Evolutionary conservation across 495 filamentous ascomycete genomes (phyloP), one percentile per base, ranked within the genome.

Genomic region (Aspergillus baeticus): DNA sequence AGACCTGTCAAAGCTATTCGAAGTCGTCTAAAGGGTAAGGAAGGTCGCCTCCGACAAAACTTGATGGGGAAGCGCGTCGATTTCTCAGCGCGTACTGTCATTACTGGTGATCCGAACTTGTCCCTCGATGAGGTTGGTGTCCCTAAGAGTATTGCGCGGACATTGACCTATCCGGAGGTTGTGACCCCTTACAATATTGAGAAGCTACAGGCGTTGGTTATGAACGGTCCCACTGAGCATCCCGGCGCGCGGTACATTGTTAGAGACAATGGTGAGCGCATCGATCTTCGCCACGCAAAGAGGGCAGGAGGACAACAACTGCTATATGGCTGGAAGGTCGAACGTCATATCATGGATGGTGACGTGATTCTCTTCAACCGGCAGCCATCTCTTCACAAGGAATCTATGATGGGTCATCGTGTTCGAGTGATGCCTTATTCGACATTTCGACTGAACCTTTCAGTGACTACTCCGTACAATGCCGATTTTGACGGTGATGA

Each of bases 21-120:
- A 48, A 92, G 90, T 57, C 91, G 94, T 75, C 74, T 99, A 62
- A 99, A 99, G 80, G 94, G 95, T 53, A 99, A 99, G 67, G 94
- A 99, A 71, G 94, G 94, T 64, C 90, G 94, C 75, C 80, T 99
- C 14, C 90, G 94, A 70, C 94, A 95, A 63, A 99, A 98, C 67
- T 80, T 98, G 77, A 98, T 98, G 94, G 94, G 94, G 37, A 99
- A 99, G 74, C 94, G 94, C 81, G 94, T 99, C 31, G 94, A 99
- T 65, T 99, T 99, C 71, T 99, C 94, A 1, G 95, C 94, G 15
- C 95, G 94, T 86, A 99, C 94, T 23, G 94, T 99, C 71, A 98
- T 98, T 67, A 98, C 94, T 51, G 94, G 94, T 69, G 94, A 99
- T 68, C 95, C 94, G 15, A 97, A 97, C 63, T 77, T 98, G 58